Base-by-base conservation (phyloP, 2,329 filamentous ascomycete species). In the Chrysoporthe austroafricana region DNA sequence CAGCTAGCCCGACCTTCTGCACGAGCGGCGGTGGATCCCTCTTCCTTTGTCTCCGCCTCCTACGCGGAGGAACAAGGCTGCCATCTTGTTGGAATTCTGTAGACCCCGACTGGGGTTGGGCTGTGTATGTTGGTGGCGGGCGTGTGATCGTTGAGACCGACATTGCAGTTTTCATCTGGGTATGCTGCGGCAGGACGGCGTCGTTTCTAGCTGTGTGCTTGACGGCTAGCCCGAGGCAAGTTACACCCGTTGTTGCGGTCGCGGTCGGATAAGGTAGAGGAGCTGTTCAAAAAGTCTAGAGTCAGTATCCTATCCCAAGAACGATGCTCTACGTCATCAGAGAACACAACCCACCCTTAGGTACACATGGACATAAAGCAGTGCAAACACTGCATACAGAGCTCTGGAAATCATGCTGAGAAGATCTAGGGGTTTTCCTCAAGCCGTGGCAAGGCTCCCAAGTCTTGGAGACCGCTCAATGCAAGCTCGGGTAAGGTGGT, bases 291-390 rank as follows among this genome's bases (percentile, higher is more conserved):
- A 36, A 4, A 42, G 18, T 16, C 14, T 14, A 11, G 3, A 21
- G 7, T 62, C 48, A 60, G 66, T 4, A n/a, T 1, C 44, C 2
- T 44, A 4, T 39, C 18, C 9, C 6, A 14, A 60, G 3, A n/a
- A 48, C 0, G 8, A 26, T 26, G 26, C 2, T 26, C 26, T 26
- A 26, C 26, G 26, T 26, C 26, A 26, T 26, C 26, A 26, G 26
- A 26, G 26, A 26, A 1, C 0, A 16, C 16, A 39, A 42, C 61
- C 36, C 26, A 63, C 65, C 50, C 64, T 64, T 44, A 69, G 34
- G 52, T 69, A 68, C 11, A 69, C 43, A 39, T 64, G 62, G 57
- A 69, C 68, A n/a, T 67, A 67, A 21, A 66, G 54, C 62, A 67
- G 48, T 42, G 64, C 65, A 48, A 59, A 57, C 6, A 69, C 59